Percentiles rank a stretch among this genome's conserved stretches.
Conservation (phyloP, 768 basidiomycete species). For the Tulasnella sp. region DNA sequence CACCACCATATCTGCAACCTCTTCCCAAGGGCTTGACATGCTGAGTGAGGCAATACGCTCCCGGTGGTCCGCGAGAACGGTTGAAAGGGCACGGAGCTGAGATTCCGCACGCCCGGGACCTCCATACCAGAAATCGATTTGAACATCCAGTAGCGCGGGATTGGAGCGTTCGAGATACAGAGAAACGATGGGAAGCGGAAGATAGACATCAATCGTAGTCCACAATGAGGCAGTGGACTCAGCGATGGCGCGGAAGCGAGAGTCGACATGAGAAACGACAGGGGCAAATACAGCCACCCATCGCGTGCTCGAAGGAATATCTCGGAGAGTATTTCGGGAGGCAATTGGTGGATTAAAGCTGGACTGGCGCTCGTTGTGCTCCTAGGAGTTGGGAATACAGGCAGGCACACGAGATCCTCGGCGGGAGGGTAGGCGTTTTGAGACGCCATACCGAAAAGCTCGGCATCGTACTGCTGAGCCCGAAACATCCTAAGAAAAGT, state of each 20-base stretch:
- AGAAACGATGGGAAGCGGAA: neutral
- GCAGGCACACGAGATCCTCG: neutral
- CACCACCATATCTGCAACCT: neutral
- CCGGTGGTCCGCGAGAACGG: neutral
- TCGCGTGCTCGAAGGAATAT: neutral
- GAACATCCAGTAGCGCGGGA: neutral
- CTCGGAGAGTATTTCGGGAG: neutral
- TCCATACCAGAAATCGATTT: neutral
- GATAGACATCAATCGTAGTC: neutral
- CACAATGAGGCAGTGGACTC: neutral
- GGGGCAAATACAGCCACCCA: neutral
- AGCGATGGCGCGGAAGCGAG: neutral
- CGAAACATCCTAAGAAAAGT: neutral
- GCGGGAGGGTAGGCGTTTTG: neutral
- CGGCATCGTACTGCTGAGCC: neutral
- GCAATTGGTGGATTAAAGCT: neutral
- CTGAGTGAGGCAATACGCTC: neutral
- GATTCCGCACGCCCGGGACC: neutral
- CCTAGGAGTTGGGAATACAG: neutral
- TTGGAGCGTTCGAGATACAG: neutral
- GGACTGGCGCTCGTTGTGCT: neutral
- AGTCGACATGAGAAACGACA: neutral
- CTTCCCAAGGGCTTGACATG: neutral
- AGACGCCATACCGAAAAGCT: neutral
- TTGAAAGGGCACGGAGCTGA: neutral